These are phyloP conservation scores for Tulasnella sp. DNA, from an alignment of 768 basidiomycete genomes.

Conservation along the genomic window DNA sequence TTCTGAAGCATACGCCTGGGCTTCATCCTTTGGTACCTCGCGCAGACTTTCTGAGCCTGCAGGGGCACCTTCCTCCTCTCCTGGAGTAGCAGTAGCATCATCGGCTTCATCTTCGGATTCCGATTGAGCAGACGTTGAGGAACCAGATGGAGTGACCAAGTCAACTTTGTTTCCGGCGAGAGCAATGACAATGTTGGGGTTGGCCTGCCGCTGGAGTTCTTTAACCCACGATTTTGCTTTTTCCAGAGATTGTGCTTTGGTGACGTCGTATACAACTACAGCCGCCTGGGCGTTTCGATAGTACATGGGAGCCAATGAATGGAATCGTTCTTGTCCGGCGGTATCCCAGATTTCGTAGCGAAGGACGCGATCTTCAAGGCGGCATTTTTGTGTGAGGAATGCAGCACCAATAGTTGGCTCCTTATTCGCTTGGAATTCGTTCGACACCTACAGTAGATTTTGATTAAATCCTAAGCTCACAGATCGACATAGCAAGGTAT, in stretches of 20 bases:
- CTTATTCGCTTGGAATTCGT: constrained; percentile 98
- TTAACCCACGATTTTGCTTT: constrained; percentile 99
- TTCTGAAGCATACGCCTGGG: constrained; percentile 90
- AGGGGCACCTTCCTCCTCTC: constrained; percentile 44
- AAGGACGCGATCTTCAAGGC: constrained; percentile 83
- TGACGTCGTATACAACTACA: constrained; percentile 96
- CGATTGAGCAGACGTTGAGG: constrained; percentile 32
- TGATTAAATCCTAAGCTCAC: constrained; percentile 3
- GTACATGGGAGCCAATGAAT: constrained; percentile 97
- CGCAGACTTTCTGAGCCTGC: constrained; percentile 52
- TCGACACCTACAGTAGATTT: constrained; percentile 62
- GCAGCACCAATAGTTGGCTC: constrained; percentile 97
- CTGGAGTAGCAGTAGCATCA: constrained; percentile 81
- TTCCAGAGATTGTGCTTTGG: constrained; percentile 88
- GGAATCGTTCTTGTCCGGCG: constrained; percentile 91
- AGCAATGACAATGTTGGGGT: constrained; percentile 98
- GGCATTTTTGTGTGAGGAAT: constrained; percentile 89
- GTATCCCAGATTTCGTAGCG: constrained; percentile 98
- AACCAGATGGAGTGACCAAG: constrained; percentile 39
- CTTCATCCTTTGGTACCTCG: constrained; percentile 89
- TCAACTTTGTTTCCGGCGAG: constrained; percentile 97
- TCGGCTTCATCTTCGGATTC: constrained; percentile 84
- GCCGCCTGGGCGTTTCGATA: constrained; percentile 97
- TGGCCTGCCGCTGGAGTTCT: constrained; percentile 95
- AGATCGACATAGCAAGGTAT: constrained; percentile 18